phyloP scores from a whole-genome alignment of 2,329 filamentous ascomycete genomes.

The Diaporthe helianthi region DNA sequence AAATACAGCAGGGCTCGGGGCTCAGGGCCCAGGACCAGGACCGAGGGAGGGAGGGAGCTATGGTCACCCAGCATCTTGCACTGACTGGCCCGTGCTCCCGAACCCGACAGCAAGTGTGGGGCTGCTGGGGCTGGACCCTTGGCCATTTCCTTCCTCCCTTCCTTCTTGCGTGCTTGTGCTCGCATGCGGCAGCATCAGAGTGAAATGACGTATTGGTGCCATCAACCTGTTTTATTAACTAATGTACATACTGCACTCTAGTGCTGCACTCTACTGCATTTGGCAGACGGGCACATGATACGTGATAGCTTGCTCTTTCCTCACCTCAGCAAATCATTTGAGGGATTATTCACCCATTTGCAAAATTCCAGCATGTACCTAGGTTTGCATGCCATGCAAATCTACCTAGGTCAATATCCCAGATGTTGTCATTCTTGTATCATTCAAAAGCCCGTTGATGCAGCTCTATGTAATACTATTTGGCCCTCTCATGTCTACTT shows the following conservation, averaged over 20 bases:
- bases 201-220: conserved; percentile 9
- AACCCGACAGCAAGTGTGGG: neutral
- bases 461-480: neutral
- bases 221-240: conserved; percentile 4
- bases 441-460: neutral
- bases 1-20: too few species aligned
- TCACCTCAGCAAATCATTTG: too few species aligned
- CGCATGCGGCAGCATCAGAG: neutral
- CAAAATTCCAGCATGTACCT: neutral
- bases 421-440: neutral
- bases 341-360: too few species aligned
- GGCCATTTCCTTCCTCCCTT: neutral
- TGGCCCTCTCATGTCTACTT: neutral
- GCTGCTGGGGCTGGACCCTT: conserved; percentile 18
- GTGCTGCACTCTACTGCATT: neutral
- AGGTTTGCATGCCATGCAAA: neutral
- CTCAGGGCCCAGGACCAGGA: too few species aligned
- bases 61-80: neutral
- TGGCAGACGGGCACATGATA: neutral
- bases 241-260: too few species aligned
- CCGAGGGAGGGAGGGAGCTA: conserved; percentile 7
- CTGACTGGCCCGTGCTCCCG: neutral
- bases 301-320: neutral
- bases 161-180: neutral
- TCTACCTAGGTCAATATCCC: too few species aligned